These are phyloP conservation scores for Geosmithia morbida DNA, from an alignment of 2,329 filamentous ascomycete species.

Conservation along the genomic window DNA sequence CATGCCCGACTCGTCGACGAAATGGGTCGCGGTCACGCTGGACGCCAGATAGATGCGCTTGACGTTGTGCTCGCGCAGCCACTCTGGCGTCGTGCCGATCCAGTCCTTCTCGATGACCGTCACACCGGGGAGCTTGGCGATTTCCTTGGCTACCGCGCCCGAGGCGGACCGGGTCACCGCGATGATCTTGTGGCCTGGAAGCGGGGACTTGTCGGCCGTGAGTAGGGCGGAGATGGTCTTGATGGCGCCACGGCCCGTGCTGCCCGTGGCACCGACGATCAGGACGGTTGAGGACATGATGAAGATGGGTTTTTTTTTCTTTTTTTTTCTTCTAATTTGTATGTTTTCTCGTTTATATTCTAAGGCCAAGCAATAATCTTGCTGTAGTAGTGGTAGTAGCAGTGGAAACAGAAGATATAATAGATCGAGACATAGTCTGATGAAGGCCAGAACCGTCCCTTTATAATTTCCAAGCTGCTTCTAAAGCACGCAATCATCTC, in stretches of 20 bases:
- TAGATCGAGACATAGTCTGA: too few relatives aligned
- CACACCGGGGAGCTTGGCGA: conserved; percentile 17
- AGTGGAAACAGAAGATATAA: too few relatives aligned
- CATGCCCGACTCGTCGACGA: conserved; percentile 23
- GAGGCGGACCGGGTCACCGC: conserved; percentile 7
- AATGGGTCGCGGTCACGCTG: conserved; percentile 19
- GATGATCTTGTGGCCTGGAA: conserved; percentile 4
- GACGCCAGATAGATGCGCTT: conserved; percentile 22
- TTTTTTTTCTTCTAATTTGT: too few relatives aligned
- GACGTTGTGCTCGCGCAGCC: conserved; percentile 21
- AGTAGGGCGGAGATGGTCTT: conserved; percentile 12
- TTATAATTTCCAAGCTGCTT: too few relatives aligned
- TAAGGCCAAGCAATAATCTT: too few relatives aligned
- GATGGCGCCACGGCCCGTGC: conserved; percentile 15
- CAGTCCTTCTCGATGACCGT: conserved; percentile 19
- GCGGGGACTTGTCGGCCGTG: conserved; percentile 3
- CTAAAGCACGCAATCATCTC: too few relatives aligned
- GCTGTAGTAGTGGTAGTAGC: too few relatives aligned
- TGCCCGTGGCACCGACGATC: conserved; percentile 19
- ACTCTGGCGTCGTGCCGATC: conserved; percentile 20
- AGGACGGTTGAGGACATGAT: conserved; percentile 12
- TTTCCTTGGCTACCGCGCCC: conserved; percentile 8
- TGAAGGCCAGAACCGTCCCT: too few relatives aligned
- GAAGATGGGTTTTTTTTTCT: background rate
- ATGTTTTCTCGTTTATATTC: too few relatives aligned